A percentile compares a stretch with the other conserved stretches of the same genome.
Evolutionary conservation across 2,329 filamentous ascomycete species (phyloP).

Genomic region (Torrubiella hemipterigena): DNA sequence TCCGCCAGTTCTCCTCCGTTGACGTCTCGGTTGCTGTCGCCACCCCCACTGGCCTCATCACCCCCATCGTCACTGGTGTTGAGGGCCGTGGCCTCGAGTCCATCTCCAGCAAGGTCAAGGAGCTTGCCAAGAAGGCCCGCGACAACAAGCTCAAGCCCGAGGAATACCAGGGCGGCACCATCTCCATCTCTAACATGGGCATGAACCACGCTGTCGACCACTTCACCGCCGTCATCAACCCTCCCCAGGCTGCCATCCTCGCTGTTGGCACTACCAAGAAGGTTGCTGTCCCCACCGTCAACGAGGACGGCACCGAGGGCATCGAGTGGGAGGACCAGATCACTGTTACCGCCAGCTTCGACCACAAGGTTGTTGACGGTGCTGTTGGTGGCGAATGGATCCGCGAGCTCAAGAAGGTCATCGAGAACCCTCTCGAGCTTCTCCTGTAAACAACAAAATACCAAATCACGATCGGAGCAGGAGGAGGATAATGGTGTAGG

Average conservation of each 20-base stretch:
- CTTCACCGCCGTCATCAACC: conserved; percentile 98
- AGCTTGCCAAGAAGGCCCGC: conserved; percentile 88
- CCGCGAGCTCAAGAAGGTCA: conserved; percentile 88
- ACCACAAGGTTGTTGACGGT: conserved; percentile 97
- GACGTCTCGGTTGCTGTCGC: conserved; percentile 95
- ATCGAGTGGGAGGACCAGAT: conserved; percentile 98
- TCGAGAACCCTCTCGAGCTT: conserved; percentile 94
- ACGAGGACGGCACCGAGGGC: conserved; percentile 62
- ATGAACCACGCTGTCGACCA: conserved; percentile 96
- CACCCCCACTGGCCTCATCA: conserved; percentile 89
- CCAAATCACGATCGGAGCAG: no score
- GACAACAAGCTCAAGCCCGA: conserved; percentile 99
- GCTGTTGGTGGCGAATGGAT: conserved; percentile 96
- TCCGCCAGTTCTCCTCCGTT: conserved; percentile 86
- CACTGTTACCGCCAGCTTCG: conserved; percentile 85
- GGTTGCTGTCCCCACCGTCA: conserved; percentile 79
- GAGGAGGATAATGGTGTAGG: no score
- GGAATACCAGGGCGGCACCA: conserved; percentile 97
- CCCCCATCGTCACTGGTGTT: conserved; percentile 87
- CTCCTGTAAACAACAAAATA: conserved; percentile 76
- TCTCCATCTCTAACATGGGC: conserved; percentile 99
- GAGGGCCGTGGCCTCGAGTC: conserved; percentile 75
- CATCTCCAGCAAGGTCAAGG: conserved; percentile 86
- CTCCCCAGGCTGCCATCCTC: conserved; percentile 89
- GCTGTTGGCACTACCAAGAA: conserved; percentile 92